Evolutionary conservation across 768 basidiomycete species (phyloP).

Genomic region (Hericium rajendrae): DNA sequence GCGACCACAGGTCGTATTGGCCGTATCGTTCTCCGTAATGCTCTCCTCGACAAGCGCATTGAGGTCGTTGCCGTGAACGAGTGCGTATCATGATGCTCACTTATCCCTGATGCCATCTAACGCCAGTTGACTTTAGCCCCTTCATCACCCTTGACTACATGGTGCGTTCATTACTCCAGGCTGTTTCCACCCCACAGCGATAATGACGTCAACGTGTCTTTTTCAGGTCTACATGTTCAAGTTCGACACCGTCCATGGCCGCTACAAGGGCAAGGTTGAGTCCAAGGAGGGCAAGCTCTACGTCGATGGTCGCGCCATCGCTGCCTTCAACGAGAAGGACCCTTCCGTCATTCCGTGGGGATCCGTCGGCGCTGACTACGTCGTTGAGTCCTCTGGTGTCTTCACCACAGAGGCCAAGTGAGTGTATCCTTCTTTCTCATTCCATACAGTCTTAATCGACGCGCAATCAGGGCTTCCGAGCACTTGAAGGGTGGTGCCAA

Average conservation of each 20-base stretch:
- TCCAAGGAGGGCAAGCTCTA: constrained; percentile 82
- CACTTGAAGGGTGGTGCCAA: constrained; percentile 99
- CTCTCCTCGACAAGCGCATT: constrained; percentile 62
- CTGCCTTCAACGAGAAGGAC: constrained; percentile 78
- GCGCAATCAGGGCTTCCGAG: constrained; percentile 52
- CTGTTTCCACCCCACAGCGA: neutral
- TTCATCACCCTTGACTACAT: constrained; percentile 98
- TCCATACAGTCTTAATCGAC: neutral
- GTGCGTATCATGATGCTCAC: constrained; percentile 34
- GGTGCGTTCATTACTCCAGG: constrained; percentile 37
- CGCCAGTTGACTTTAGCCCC: constrained; percentile 43
- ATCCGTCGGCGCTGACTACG: constrained; percentile 74
- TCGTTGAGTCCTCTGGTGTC: constrained; percentile 97
- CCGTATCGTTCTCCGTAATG: constrained; percentile 96
- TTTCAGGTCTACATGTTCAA: constrained; percentile 95
- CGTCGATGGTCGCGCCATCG: constrained; percentile 71
- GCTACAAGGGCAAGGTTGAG: constrained; percentile 80
- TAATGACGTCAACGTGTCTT: neutral
- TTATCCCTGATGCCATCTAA: neutral
- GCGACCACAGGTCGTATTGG: constrained; percentile 85
- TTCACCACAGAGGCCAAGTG: constrained; percentile 94
- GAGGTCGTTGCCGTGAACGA: constrained; percentile 94
- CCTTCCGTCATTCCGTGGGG: constrained; percentile 82
- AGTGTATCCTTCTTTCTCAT: constrained; percentile 5
- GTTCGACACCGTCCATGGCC: constrained; percentile 88